These are phyloP conservation scores for Pleurotus salmoneostramineus DNA, from an alignment of 768 basidiomycete species.

Conservation along the genomic window DNA sequence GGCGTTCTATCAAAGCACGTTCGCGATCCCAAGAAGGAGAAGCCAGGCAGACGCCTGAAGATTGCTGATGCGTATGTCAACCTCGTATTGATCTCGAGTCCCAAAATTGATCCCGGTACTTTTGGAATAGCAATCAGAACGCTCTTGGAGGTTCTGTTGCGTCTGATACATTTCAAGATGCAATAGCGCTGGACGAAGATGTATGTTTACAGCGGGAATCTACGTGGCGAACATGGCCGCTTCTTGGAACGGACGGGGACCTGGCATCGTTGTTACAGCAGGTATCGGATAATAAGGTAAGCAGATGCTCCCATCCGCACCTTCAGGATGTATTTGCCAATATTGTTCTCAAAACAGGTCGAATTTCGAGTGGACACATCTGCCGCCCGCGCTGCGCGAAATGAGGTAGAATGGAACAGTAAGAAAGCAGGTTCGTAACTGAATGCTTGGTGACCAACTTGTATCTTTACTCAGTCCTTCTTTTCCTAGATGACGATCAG, in stretches of 20 bases:
- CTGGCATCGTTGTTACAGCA: constrained; percentile 71
- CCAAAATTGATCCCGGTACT: neutral
- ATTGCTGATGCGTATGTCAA: constrained; percentile 63
- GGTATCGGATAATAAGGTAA: constrained; percentile 78
- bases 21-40: constrained; percentile 56
- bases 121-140: constrained; percentile 54
- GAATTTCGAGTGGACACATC: constrained; percentile 70
- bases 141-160: constrained; percentile 61
- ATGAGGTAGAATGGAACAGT: constrained; percentile 76
- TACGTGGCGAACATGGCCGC: constrained; percentile 73
- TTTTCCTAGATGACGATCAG: constrained; percentile 69
- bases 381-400: constrained; percentile 50
- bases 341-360: constrained; percentile 38
- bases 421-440: constrained; percentile 71
- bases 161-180: constrained; percentile 69
- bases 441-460: neutral
- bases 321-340: neutral
- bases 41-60: constrained; percentile 71
- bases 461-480: constrained; percentile 1
- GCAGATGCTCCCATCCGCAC: constrained; percentile 6
- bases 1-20: constrained; percentile 65
- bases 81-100: neutral
- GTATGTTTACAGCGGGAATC: constrained; percentile 42
- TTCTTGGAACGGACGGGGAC: constrained; percentile 79
- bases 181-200: constrained; percentile 53